These are phyloP conservation scores for Acacia confusa DNA, from an alignment of 306 rosid genomes.

Conservation along the genomic window DNA sequence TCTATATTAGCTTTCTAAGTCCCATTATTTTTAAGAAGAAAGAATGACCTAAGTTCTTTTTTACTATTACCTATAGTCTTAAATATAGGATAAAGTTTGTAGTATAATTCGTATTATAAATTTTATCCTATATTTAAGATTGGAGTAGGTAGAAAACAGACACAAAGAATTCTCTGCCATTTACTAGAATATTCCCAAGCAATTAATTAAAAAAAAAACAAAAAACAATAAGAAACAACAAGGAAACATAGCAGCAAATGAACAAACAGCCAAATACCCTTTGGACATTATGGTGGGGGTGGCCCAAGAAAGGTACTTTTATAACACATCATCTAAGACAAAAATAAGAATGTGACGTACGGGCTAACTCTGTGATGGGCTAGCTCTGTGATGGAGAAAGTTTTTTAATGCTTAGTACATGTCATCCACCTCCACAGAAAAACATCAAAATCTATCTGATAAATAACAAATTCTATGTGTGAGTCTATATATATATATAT, in stretches of 20 bases:
- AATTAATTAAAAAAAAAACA: background rate
- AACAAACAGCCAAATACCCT: background rate
- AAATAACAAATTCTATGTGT: no score
- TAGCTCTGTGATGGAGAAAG: background rate
- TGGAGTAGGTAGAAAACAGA: background rate
- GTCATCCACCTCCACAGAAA: background rate
- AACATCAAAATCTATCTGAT: background rate
- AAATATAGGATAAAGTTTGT: no score
- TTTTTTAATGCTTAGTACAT: slow-evolving; percentile 9
- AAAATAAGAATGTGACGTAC: background rate
- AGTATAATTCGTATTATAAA: no score
- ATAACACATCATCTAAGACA: background rate
- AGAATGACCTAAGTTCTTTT: background rate
- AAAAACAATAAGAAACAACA: background rate
- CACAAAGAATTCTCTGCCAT: background rate
- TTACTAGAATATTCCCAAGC: background rate
- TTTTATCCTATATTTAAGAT: no score
- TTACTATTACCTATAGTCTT: no score
- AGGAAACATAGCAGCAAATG: background rate
- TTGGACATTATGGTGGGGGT: background rate
- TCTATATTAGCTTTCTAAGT: background rate
- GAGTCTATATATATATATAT: no score
- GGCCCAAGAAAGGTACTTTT: background rate
- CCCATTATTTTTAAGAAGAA: background rate
- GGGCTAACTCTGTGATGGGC: background rate